Evolutionary conservation across 352 stramenopile genomes (phyloP).

Genomic region (Phytophthora citrophthora): DNA sequence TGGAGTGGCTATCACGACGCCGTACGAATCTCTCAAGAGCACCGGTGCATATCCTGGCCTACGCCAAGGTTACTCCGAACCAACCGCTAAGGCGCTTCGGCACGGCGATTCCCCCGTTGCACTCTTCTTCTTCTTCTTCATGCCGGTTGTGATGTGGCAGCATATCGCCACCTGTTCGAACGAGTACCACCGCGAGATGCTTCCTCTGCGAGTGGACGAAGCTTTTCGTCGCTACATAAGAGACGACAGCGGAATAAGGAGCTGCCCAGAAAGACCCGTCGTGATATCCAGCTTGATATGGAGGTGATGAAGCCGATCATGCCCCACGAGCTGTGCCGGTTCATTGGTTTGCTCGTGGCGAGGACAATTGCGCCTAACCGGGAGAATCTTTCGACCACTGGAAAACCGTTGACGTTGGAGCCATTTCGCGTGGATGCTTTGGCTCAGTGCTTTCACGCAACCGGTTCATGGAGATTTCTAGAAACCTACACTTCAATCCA

Average conservation of each 20-base stretch:
- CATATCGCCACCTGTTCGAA: constrained; percentile 23
- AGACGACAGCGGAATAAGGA: neutral
- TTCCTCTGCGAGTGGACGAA: constrained; percentile 1
- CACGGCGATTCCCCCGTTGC: constrained; percentile 7
- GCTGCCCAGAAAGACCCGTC: constrained; percentile 7
- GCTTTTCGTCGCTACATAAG: constrained; percentile 9
- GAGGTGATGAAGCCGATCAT: constrained; percentile 3
- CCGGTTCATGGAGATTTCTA: constrained; percentile 15
- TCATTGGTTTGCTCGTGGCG: constrained; percentile 6
- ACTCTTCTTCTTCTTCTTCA: constrained; percentile 19
- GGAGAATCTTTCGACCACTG: constrained; percentile 20
- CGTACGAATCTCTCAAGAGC: no score
- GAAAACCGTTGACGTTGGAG: constrained; percentile 7
- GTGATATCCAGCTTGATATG: constrained; percentile 17
- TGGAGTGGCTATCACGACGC: no score
- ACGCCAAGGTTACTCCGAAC: no score
- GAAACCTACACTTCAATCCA: constrained; percentile 26
- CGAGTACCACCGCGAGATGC: constrained; percentile 17
- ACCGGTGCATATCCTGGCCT: no score
- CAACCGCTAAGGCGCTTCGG: neutral
- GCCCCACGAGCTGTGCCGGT: constrained; percentile 8
- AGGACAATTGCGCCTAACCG: constrained; percentile 16
- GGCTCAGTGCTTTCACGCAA: constrained; percentile 7
- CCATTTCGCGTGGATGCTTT: constrained; percentile 17
- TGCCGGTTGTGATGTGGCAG: constrained; percentile 21